These are phyloP conservation scores for Aphanomyces euteiches DNA, from an alignment of 352 stramenopile genomes.

Conservation along the genomic window DNA sequence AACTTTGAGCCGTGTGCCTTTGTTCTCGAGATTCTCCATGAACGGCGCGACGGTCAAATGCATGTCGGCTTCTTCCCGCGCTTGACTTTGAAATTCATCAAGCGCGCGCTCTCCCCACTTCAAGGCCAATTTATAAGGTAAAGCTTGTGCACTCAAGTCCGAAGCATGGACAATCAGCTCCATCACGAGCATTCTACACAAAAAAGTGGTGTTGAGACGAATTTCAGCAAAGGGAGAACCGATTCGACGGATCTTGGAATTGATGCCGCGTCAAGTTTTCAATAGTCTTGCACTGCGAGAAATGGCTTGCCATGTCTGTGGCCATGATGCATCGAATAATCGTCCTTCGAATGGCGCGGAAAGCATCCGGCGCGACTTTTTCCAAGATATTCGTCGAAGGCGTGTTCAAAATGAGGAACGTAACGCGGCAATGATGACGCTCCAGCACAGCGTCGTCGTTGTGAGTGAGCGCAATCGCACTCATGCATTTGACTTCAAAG, in stretches of 20 bases:
- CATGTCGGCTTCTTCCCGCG: slow-evolving; percentile 56
- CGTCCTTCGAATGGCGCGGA: slow-evolving; percentile 48
- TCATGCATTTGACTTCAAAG: slow-evolving; percentile 71
- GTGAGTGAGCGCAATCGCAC: slow-evolving; percentile 70
- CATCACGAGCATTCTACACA: slow-evolving; percentile 43
- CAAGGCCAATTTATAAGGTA: slow-evolving; percentile 51
- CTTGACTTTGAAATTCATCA: slow-evolving; percentile 72
- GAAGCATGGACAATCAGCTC: slow-evolving; percentile 61
- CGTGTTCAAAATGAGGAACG: slow-evolving; percentile 64
- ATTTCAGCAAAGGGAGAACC: not conserved
- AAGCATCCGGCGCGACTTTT: slow-evolving; percentile 44
- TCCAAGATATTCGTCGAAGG: slow-evolving; percentile 58
- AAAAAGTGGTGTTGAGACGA: slow-evolving; percentile 14
- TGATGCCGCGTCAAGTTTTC: slow-evolving; percentile 50
- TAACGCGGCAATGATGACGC: slow-evolving; percentile 70
- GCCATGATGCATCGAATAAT: slow-evolving; percentile 66
- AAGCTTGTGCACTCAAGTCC: slow-evolving; percentile 64
- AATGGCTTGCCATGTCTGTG: slow-evolving; percentile 75
- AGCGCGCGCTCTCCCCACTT: slow-evolving; percentile 61
- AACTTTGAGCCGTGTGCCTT: slow-evolving; percentile 54
- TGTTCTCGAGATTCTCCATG: slow-evolving; percentile 66
- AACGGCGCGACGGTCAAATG: slow-evolving; percentile 60
- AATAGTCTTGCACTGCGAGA: slow-evolving; percentile 60
- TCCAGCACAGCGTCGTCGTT: slow-evolving; percentile 80
- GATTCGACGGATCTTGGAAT: slow-evolving; percentile 34